A percentile compares a stretch with the other conserved stretches of the same genome.
Evolutionary conservation across 1,284 basidiomycete species (phyloP).

Genomic region (Tremellales sp.): DNA sequence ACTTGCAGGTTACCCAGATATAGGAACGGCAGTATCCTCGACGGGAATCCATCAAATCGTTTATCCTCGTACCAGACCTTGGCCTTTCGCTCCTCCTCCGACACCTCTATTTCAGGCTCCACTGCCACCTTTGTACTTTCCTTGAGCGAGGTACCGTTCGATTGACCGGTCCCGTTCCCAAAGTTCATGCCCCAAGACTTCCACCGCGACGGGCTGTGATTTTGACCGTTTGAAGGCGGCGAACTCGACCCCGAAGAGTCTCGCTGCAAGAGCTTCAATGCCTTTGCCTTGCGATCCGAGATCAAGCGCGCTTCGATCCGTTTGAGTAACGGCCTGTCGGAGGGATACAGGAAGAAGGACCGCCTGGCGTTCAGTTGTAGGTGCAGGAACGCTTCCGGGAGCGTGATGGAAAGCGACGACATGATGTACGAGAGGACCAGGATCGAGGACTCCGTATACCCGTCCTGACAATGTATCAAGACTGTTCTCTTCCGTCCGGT

Average conservation of each 20-base stretch:
- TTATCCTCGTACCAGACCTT: conserved; percentile 88
- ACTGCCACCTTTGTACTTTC: conserved; percentile 25
- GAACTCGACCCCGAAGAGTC: not conserved
- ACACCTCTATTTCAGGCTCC: conserved; percentile 30
- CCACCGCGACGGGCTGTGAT: conserved; percentile 22
- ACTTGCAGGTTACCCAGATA: conserved; percentile 92
- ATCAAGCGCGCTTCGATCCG: conserved; percentile 63
- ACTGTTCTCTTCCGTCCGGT: conserved; percentile 32
- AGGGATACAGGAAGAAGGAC: conserved; percentile 87
- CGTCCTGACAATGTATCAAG: conserved; percentile 51
- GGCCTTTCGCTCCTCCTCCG: conserved; percentile 24
- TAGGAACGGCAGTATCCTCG: conserved; percentile 85
- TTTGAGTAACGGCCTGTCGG: conserved; percentile 71
- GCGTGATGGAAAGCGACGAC: conserved; percentile 62
- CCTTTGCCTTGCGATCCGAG: conserved; percentile 35
- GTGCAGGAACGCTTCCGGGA: conserved; percentile 81
- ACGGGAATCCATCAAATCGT: conserved; percentile 93
- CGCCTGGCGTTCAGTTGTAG: conserved; percentile 57
- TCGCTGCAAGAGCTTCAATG: conserved; percentile 25
- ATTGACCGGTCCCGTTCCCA: not conserved
- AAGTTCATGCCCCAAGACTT: conserved; percentile 31
- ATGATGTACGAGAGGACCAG: conserved; percentile 85
- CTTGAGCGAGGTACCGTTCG: conserved; percentile 18
- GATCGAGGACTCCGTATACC: conserved; percentile 78
- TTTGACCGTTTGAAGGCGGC: not conserved